A percentile compares a stretch with the other conserved stretches of the same genome.
phyloP scores from a whole-genome alignment of 176 grass and related monocot species.

The Melocanna baccifera region DNA sequence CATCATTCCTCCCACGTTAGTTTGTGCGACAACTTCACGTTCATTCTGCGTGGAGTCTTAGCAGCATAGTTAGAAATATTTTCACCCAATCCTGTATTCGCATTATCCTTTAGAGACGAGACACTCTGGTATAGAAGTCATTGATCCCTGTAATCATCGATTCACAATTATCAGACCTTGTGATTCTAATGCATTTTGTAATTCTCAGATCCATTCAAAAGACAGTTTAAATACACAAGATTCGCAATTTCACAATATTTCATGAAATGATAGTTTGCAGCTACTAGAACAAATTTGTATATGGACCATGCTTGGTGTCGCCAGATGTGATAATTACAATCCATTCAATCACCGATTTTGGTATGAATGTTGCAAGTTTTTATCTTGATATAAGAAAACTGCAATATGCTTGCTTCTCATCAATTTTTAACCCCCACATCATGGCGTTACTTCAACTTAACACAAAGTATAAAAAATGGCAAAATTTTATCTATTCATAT shows the following conservation, averaged over 20 bases:
- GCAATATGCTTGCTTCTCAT: not conserved
- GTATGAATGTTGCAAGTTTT: not conserved
- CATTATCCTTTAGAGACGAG: too few species aligned
- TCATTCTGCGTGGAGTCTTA: too few species aligned
- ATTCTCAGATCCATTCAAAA: not conserved
- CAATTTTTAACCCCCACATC: not conserved
- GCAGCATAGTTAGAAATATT: too few species aligned
- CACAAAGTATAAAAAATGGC: not conserved
- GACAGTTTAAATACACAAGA: not conserved
- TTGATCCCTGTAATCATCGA: too few species aligned
- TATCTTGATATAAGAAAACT: not conserved
- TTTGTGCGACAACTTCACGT: too few species aligned
- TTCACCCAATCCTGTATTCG: too few species aligned
- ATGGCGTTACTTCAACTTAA: not conserved
- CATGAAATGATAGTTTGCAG: not conserved
- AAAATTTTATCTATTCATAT: too few species aligned
- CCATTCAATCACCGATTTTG: not conserved
- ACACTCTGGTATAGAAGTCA: too few species aligned
- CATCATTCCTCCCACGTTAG: too few species aligned
- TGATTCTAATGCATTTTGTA: not conserved
- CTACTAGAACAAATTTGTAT: not conserved
- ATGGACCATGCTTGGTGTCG: not conserved
- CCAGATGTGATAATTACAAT: not conserved
- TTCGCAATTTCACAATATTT: not conserved
- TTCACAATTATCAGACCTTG: too few species aligned